Conservation (phyloP, 208 protist genomes). For the Acanthamoeba divionensis region DNA sequence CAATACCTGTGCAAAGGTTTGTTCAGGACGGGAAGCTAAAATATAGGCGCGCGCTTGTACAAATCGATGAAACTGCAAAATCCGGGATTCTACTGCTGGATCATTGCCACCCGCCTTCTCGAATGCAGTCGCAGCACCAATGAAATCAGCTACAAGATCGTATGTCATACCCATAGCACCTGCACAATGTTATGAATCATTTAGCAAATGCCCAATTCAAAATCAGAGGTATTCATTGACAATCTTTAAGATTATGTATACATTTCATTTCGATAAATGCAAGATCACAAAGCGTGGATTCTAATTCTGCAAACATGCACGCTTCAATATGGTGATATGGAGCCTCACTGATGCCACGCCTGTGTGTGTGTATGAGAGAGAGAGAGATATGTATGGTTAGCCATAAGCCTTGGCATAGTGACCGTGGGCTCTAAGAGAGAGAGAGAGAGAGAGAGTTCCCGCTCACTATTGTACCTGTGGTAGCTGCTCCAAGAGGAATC, state of each 20-base stretch:
- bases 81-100: not conserved
- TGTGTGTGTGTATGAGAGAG: too few relatives aligned
- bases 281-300: slow-evolving; percentile 47
- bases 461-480: too few relatives aligned
- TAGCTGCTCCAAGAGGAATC: not conserved
- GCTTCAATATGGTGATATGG: slow-evolving; percentile 61
- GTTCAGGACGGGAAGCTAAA: slow-evolving; percentile 35
- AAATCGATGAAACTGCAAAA: slow-evolving; percentile 54
- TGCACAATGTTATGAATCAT: not conserved
- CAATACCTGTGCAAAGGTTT: slow-evolving; percentile 68
- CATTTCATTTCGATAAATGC: slow-evolving; percentile 67
- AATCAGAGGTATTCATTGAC: too few relatives aligned
- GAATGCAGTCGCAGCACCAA: not conserved
- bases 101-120: not conserved
- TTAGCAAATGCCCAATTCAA: not conserved
- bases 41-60: slow-evolving; percentile 45
- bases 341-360: slow-evolving; percentile 50
- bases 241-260: not conserved
- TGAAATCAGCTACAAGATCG: slow-evolving; percentile 68
- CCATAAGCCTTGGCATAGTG: too few relatives aligned
- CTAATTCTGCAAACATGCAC: slow-evolving; percentile 11
- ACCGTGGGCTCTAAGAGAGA: too few relatives aligned
- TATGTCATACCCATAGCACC: slow-evolving; percentile 54
- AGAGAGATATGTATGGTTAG: too few relatives aligned
- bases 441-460: too few relatives aligned